These are phyloP conservation scores for Penicillium sp. DNA, from an alignment of 2,329 filamentous ascomycete species.

Conservation along the genomic window DNA sequence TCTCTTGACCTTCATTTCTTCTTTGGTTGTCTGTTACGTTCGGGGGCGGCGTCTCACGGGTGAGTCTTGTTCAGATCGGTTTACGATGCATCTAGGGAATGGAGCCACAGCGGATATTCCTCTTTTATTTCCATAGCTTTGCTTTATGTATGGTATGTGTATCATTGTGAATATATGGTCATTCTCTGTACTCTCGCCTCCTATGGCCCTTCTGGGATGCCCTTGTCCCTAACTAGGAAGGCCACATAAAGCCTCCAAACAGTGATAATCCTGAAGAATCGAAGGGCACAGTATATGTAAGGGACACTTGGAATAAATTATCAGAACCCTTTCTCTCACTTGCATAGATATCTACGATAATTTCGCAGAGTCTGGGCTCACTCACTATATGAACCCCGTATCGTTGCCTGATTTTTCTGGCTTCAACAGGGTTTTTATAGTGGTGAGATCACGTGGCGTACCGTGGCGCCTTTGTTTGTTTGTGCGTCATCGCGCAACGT, in stretches of 20 bases:
- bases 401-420: no score
- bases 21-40: slow-evolving; percentile 7
- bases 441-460: slow-evolving; percentile 10
- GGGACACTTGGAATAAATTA: neutral
- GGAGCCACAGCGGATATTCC: slow-evolving; percentile 24
- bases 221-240: neutral
- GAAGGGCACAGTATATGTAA: neutral
- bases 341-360: neutral
- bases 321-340: neutral
- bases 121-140: slow-evolving; percentile 10
- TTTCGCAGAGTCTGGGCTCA: no score
- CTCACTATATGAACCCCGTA: no score
- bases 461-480: slow-evolving; percentile 4
- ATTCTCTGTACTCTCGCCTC: neutral
- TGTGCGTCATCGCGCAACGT: slow-evolving; percentile 13
- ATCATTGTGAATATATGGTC: slow-evolving; percentile 10
- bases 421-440: no score
- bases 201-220: neutral
- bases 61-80: slow-evolving; percentile 13
- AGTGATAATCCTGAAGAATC: neutral
- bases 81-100: slow-evolving; percentile 24
- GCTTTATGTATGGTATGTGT: slow-evolving; percentile 11
- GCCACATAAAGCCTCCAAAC: neutral
- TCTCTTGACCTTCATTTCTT: slow-evolving; percentile 2
- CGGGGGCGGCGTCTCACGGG: slow-evolving; percentile 25